Conservation (phyloP, 208 protist species). For the Entamoeba dispar region DNA sequence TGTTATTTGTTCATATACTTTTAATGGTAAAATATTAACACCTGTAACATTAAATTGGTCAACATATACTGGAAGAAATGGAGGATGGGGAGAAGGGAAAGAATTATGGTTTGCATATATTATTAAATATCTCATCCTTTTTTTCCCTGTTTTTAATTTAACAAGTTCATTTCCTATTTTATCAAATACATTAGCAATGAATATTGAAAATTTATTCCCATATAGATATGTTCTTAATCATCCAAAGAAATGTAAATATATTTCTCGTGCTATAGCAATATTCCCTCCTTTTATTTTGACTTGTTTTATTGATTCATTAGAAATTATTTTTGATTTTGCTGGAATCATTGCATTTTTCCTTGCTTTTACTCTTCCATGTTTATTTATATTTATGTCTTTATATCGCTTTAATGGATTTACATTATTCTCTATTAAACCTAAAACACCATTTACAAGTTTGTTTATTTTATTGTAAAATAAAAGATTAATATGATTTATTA, state of each 20-base stretch:
- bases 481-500: too few relatives aligned
- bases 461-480: too few relatives aligned
- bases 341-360: background rate
- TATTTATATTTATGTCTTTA: background rate
- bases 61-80: background rate
- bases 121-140: background rate
- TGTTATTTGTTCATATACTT: background rate
- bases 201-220: background rate
- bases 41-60: background rate
- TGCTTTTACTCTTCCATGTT: background rate
- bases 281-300: background rate
- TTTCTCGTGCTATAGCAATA: background rate
- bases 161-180: background rate
- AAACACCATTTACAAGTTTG: background rate
- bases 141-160: background rate
- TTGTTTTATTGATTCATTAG: background rate
- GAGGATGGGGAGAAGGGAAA: background rate
- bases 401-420: background rate
- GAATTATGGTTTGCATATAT: background rate
- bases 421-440: background rate
- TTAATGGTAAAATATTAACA: background rate
- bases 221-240: background rate
- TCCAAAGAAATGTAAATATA: background rate
- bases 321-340: background rate
- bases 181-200: background rate